These are phyloP conservation scores for Recurvomyces mirabilis DNA, from an alignment of 495 filamentous ascomycete species.

Conservation along the genomic window DNA sequence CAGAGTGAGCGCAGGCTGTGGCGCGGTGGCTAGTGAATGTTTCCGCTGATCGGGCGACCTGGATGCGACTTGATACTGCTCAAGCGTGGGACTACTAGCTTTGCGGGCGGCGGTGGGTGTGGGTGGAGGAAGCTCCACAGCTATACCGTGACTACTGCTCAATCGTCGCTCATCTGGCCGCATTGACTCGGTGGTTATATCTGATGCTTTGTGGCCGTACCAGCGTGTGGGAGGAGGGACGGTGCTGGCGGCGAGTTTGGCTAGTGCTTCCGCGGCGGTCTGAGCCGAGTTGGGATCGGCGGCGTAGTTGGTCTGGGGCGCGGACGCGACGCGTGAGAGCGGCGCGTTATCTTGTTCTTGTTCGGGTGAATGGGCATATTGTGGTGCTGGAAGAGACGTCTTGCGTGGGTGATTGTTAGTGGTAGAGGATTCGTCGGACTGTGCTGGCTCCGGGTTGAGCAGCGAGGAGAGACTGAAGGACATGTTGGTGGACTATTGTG, in stretches of 20 bases:
- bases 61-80: conserved; percentile 31
- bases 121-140: conserved; percentile 27
- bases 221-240: conserved; percentile 10
- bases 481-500: conserved; percentile 16
- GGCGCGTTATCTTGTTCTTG: conserved; percentile 4
- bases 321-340: not conserved
- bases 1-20: conserved; percentile 21
- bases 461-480: conserved; percentile 22
- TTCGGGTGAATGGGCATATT: conserved; percentile 10
- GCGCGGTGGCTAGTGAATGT: conserved; percentile 18
- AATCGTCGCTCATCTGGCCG: conserved; percentile 12
- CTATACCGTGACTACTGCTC: conserved; percentile 22
- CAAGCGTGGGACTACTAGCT: conserved; percentile 29
- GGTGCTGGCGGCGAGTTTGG: conserved; percentile 20
- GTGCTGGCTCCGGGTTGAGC: conserved; percentile 22
- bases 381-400: conserved; percentile 2
- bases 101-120: conserved; percentile 7
- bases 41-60: conserved; percentile 29
- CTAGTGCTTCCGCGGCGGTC: conserved; percentile 28
- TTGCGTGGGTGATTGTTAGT: conserved; percentile 1
- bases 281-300: too few species aligned
- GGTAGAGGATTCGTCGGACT: not conserved
- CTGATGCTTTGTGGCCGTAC: conserved; percentile 3
- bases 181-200: not conserved
- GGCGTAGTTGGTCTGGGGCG: conserved; percentile 1